phyloP scores from a whole-genome alignment of 768 basidiomycete species.

The Termitomyces sp. region DNA sequence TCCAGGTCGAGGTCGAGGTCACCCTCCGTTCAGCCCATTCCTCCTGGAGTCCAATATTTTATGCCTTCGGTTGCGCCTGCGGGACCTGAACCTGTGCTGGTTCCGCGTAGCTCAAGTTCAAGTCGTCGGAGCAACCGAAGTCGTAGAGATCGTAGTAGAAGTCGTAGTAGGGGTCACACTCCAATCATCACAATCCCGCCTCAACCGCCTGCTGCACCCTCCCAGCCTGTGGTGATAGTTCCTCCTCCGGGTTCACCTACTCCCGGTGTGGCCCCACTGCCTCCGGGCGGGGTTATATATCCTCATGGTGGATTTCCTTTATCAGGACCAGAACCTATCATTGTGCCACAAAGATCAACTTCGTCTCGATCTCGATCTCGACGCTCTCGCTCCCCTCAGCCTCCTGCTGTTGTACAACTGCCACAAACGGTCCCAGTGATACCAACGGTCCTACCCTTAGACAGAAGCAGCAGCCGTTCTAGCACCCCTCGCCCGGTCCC shows the following conservation, averaged over 20 bases:
- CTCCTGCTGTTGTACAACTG: not conserved
- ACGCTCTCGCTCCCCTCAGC: slow-evolving; percentile 3
- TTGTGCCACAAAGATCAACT: not conserved
- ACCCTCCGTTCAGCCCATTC: not conserved
- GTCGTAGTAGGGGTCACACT: not conserved
- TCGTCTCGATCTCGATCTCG: slow-evolving; percentile 2
- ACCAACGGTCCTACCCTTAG: not conserved
- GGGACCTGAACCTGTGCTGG: not conserved
- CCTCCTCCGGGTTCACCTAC: not conserved
- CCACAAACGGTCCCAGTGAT: not conserved
- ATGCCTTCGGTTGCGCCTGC: not conserved
- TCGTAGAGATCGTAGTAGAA: not conserved
- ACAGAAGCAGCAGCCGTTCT: not conserved
- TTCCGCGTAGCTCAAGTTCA: not conserved
- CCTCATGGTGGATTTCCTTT: not conserved
- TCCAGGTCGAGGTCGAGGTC: not conserved
- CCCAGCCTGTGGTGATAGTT: not conserved
- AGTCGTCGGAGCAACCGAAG: not conserved
- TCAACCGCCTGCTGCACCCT: not conserved
- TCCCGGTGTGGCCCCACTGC: not conserved
- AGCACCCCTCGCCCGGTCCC: not conserved
- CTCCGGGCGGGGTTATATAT: not conserved
- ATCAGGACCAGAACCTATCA: not conserved
- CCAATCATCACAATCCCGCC: not conserved
- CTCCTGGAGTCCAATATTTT: not conserved